Conservation (phyloP, 441 rosid genomes). For the Manihot esculenta region DNA sequence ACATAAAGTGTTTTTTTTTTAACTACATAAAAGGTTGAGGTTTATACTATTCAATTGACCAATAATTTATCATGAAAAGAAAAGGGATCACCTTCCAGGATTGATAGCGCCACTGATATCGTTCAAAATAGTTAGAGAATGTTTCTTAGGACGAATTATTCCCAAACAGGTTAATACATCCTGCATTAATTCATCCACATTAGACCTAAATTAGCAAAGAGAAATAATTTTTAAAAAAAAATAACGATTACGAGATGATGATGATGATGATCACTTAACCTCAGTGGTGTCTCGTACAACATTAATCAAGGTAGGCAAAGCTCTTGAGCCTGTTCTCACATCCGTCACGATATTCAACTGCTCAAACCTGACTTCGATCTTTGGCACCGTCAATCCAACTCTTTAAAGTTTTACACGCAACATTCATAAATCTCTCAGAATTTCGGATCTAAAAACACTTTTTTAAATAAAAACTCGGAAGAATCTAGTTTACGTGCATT, state of each 20-base stretch:
- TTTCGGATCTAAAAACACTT: neutral
- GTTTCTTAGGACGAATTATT: constrained; percentile 48
- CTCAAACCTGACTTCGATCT: constrained; percentile 73
- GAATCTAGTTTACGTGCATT: too few relatives aligned
- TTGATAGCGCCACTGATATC: constrained; percentile 59
- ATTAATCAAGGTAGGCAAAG: constrained; percentile 81
- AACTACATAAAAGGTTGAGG: too few relatives aligned
- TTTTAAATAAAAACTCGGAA: too few relatives aligned
- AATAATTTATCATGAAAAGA: too few relatives aligned
- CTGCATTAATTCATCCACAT: constrained; percentile 32
- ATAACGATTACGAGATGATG: neutral
- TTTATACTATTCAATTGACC: too few relatives aligned
- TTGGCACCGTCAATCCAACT: constrained; percentile 70
- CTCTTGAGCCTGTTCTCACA: constrained; percentile 73
- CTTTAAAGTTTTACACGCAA: constrained; percentile 25
- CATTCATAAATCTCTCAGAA: too few relatives aligned
- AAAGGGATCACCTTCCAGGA: constrained; percentile 63
- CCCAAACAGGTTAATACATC: constrained; percentile 37
- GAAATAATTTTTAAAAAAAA: neutral
- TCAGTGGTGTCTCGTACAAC: constrained; percentile 56
- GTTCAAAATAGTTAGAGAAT: constrained; percentile 52
- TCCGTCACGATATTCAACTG: constrained; percentile 60
- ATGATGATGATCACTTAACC: constrained; percentile 36
- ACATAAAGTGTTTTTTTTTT: too few relatives aligned
- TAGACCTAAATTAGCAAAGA: neutral